phyloP scores from a whole-genome alignment of 1,284 basidiomycete species.

The Tilletia horrida region DNA sequence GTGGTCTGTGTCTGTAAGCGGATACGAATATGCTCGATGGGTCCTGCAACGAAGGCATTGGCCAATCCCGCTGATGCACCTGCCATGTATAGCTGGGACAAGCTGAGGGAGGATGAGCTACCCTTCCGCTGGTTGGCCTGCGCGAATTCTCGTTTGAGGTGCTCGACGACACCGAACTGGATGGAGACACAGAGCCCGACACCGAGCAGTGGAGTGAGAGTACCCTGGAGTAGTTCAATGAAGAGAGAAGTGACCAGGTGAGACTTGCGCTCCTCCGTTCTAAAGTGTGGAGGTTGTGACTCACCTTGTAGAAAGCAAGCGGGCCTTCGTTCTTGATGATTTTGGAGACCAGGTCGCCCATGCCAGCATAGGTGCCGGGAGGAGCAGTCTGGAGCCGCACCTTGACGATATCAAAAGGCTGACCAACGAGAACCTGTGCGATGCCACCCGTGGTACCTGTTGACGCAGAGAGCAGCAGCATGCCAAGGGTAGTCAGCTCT shows the following conservation, averaged over 20 bases:
- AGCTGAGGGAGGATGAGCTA: conserved; percentile 24
- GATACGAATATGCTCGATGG: conserved; percentile 96
- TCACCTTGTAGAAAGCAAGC: conserved; percentile 90
- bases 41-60: conserved; percentile 87
- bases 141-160: conserved; percentile 78
- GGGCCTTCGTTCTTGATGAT: conserved; percentile 89
- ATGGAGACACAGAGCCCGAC: conserved; percentile 94
- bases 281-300: conserved; percentile 18
- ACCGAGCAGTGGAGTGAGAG: conserved; percentile 84
- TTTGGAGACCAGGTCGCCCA: conserved; percentile 80
- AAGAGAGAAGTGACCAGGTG: too few species aligned
- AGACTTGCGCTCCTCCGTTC: too few species aligned
- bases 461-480: conserved; percentile 13
- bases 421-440: conserved; percentile 85
- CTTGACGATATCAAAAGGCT: conserved; percentile 96
- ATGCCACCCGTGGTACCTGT: conserved; percentile 72
- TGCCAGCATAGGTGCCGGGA: conserved; percentile 78
- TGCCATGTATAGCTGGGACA: conserved; percentile 72
- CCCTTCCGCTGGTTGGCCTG: conserved; percentile 33
- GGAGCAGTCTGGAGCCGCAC: conserved; percentile 91
- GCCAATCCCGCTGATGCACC: conserved; percentile 83
- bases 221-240: conserved; percentile 66
- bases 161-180: conserved; percentile 90
- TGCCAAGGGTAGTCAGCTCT: neutral
- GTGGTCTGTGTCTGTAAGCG: conserved; percentile 60